Evolutionary conservation across 306 rosid genomes (phyloP).

Genomic region (Albizia julibrissin): DNA sequence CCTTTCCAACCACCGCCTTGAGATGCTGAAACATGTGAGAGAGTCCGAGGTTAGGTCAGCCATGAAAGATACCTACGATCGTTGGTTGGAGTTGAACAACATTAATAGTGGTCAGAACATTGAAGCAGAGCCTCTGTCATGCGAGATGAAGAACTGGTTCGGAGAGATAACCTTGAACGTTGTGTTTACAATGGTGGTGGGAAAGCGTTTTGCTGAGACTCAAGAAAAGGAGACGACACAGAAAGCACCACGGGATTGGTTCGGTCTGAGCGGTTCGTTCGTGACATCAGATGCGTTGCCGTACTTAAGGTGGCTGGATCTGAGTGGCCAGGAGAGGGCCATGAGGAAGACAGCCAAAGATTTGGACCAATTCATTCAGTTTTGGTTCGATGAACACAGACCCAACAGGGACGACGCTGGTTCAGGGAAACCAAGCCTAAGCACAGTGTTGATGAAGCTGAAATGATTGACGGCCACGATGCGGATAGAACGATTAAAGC

Average conservation of each 20-base stretch:
- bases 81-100: neutral
- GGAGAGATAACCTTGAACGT: slow-evolving; percentile 16
- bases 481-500: slow-evolving; percentile 31
- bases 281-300: slow-evolving; percentile 33
- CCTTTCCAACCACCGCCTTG: slow-evolving; percentile 3
- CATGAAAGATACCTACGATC: slow-evolving; percentile 6
- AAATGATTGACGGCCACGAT: slow-evolving; percentile 23
- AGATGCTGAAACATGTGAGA: slow-evolving; percentile 20
- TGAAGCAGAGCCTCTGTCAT: too few relatives aligned
- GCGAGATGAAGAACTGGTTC: slow-evolving; percentile 48
- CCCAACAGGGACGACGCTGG: neutral
- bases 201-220: slow-evolving; percentile 27
- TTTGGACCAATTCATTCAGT: slow-evolving; percentile 14
- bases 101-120: too few relatives aligned
- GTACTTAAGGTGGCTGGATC: slow-evolving; percentile 49
- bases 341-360: slow-evolving; percentile 36
- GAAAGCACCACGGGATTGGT: neutral
- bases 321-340: slow-evolving; percentile 38
- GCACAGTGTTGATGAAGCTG: neutral
- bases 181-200: slow-evolving; percentile 20
- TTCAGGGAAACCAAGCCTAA: neutral
- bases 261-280: slow-evolving; percentile 23
- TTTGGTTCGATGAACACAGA: slow-evolving; percentile 44
- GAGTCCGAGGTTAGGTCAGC: slow-evolving; percentile 27
- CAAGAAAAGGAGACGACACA: slow-evolving; percentile 6